A percentile compares a stretch with the other conserved stretches of the same genome.
phyloP scores from a whole-genome alignment of 148 eudicot genomes.

The Cornus florida region DNA sequence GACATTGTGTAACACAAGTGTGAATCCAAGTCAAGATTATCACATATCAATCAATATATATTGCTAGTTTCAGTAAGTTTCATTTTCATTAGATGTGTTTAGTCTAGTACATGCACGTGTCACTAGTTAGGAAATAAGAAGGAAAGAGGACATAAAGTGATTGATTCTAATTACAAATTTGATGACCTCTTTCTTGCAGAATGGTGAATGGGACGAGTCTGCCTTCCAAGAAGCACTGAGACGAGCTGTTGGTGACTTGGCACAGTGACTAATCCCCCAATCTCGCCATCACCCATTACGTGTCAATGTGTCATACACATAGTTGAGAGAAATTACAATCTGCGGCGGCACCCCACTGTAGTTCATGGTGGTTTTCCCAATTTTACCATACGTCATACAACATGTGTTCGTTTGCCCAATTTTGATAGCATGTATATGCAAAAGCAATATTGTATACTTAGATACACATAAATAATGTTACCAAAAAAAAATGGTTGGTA shows the following conservation, averaged over 20 bases:
- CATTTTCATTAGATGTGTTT: no score
- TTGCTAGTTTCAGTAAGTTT: no score
- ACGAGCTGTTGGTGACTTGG: slow-evolving; percentile 52
- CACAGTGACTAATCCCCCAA: slow-evolving; percentile 17
- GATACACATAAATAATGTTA: no score
- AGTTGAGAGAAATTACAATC: background rate
- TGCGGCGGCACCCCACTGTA: background rate
- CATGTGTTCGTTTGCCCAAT: background rate
- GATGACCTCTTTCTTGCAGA: slow-evolving; percentile 28
- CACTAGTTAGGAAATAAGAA: slow-evolving; percentile 11
- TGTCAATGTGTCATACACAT: background rate
- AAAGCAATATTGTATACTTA: no score
- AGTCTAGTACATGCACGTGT: background rate
- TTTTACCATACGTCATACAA: background rate
- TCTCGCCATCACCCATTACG: background rate
- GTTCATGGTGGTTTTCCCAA: background rate
- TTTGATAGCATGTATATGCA: background rate
- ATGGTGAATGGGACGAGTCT: slow-evolving; percentile 65
- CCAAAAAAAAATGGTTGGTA: no score
- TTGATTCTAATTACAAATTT: background rate
- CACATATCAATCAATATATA: no score
- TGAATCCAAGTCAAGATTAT: no score
- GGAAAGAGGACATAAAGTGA: slow-evolving; percentile 15
- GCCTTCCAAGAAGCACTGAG: slow-evolving; percentile 64
- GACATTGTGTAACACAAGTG: no score